phyloP scores from a whole-genome alignment of 805 yeast species.

The Ogataea naganishii region DNA sequence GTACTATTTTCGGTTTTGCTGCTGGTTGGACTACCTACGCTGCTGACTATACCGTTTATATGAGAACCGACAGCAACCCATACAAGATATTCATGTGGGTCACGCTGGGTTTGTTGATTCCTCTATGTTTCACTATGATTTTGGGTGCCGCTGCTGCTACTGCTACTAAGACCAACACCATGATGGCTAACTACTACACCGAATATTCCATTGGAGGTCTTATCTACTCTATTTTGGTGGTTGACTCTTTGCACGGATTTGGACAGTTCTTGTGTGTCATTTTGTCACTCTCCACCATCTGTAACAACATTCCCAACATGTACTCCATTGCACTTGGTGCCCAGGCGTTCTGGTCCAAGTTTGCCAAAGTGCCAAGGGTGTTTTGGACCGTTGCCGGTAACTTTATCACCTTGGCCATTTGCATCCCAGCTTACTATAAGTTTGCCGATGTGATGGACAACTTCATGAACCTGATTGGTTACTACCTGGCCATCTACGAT shows the following conservation, averaged over 20 bases:
- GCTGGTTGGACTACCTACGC: conserved; percentile 94
- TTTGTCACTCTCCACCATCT: conserved; percentile 76
- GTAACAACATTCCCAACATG: conserved; percentile 91
- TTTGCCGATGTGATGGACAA: conserved; percentile 68
- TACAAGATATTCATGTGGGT: conserved; percentile 56
- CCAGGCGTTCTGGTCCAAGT: conserved; percentile 74
- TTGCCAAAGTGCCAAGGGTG: conserved; percentile 71
- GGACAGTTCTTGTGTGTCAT: conserved; percentile 86
- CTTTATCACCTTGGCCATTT: conserved; percentile 69
- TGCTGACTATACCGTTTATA: conserved; percentile 86
- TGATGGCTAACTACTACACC: conserved; percentile 43
- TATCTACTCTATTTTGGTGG: conserved; percentile 67
- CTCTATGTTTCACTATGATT: conserved; percentile 63
- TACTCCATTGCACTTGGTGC: conserved; percentile 84
- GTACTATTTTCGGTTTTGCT: conserved; percentile 79
- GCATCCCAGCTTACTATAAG: conserved; percentile 79
- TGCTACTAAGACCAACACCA: conserved; percentile 41
- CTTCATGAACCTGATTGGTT: conserved; percentile 88
- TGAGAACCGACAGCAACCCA: conserved; percentile 56
- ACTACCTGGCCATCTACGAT: conserved; percentile 82
- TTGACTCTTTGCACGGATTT: conserved; percentile 75
- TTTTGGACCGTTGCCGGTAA: conserved; percentile 76
- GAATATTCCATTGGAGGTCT: conserved; percentile 70
- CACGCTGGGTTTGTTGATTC: conserved; percentile 52
- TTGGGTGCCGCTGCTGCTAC: conserved; percentile 84